A percentile compares a stretch with the other conserved stretches of the same genome.
Evolutionary conservation across 2,329 filamentous ascomycete genomes (phyloP).

Genomic region (Aspergillus latus): DNA sequence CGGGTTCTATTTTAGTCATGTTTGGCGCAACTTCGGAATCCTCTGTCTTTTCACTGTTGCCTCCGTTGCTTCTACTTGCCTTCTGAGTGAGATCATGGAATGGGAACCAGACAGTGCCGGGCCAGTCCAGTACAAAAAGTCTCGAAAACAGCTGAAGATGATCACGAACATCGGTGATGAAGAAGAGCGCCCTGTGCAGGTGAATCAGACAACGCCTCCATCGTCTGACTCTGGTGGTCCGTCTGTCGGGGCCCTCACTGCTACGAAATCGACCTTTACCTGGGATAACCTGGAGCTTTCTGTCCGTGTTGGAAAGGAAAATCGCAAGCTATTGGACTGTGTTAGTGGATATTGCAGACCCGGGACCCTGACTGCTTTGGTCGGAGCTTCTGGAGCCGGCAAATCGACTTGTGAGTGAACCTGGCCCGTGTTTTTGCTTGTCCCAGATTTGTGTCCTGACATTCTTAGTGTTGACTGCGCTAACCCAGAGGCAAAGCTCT

Average conservation of each 20-base stretch:
- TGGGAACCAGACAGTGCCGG: conserved; percentile 61
- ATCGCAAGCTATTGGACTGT: conserved; percentile 60
- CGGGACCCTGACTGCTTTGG: conserved; percentile 72
- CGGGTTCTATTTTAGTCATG: conserved; percentile 51
- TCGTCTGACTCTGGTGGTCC: conserved; percentile 24
- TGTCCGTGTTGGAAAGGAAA: conserved; percentile 60
- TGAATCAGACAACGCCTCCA: conserved; percentile 21
- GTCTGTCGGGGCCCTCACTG: conserved; percentile 40
- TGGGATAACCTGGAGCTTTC: conserved; percentile 67
- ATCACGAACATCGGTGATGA: conserved; percentile 22
- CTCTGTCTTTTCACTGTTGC: conserved; percentile 69
- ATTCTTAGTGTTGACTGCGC: conserved; percentile 65
- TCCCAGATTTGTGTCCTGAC: not conserved
- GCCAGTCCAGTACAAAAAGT: conserved; percentile 65
- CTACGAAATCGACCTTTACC: conserved; percentile 63
- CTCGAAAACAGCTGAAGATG: conserved; percentile 36
- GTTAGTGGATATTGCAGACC: conserved; percentile 74
- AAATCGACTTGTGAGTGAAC: conserved; percentile 51
- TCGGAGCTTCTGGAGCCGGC: conserved; percentile 74
- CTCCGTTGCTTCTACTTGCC: conserved; percentile 67
- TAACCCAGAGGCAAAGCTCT: conserved; percentile 65
- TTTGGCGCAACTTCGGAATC: conserved; percentile 72
- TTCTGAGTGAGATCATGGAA: conserved; percentile 65
- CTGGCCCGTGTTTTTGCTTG: not conserved
- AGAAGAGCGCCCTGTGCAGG: conserved; percentile 29